These are phyloP conservation scores for Monilinia vaccinii-corymbosi DNA, from an alignment of 2,329 filamentous ascomycete genomes.

Conservation along the genomic window DNA sequence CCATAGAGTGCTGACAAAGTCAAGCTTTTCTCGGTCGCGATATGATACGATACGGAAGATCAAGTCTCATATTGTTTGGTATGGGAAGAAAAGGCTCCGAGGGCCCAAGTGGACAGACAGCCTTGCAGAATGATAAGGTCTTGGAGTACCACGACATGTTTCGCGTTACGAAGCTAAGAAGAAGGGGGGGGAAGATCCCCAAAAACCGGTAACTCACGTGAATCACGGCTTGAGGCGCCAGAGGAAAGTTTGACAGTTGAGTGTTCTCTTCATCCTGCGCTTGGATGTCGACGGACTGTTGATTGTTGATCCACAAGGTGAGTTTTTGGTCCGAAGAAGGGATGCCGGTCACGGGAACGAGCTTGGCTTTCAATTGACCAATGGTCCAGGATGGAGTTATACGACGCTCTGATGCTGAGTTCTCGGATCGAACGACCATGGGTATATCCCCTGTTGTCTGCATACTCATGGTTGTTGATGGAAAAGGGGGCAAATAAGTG, in stretches of 20 bases:
- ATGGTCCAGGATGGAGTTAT: slow-evolving; percentile 91
- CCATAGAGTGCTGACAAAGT: background rate
- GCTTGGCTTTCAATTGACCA: slow-evolving; percentile 70
- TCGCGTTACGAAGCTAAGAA: slow-evolving; percentile 5
- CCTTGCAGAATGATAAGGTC: slow-evolving; percentile 10
- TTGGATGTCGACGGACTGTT: slow-evolving; percentile 55
- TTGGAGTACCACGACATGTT: slow-evolving; percentile 11
- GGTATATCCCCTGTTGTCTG: slow-evolving; percentile 51
- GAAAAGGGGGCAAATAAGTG: background rate
- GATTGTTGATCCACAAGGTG: slow-evolving; percentile 54
- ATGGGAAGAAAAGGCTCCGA: background rate
- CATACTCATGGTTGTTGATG: slow-evolving; percentile 4
- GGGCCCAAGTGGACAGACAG: background rate
- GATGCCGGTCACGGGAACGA: slow-evolving; percentile 89
- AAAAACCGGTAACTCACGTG: slow-evolving; percentile 64
- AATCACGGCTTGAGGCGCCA: slow-evolving; percentile 69
- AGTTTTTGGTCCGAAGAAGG: slow-evolving; percentile 73
- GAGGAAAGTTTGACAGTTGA: slow-evolving; percentile 53
- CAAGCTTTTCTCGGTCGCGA: background rate
- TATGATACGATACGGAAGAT: slow-evolving; percentile 2
- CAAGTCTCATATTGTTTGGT: background rate
- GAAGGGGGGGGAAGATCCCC: background rate
- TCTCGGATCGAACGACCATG: slow-evolving; percentile 65
- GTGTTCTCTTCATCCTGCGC: slow-evolving; percentile 65
- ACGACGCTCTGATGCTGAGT: slow-evolving; percentile 76